Evolutionary conservation across 306 rosid species (phyloP).

Genomic region (Cucumis cinereus): DNA sequence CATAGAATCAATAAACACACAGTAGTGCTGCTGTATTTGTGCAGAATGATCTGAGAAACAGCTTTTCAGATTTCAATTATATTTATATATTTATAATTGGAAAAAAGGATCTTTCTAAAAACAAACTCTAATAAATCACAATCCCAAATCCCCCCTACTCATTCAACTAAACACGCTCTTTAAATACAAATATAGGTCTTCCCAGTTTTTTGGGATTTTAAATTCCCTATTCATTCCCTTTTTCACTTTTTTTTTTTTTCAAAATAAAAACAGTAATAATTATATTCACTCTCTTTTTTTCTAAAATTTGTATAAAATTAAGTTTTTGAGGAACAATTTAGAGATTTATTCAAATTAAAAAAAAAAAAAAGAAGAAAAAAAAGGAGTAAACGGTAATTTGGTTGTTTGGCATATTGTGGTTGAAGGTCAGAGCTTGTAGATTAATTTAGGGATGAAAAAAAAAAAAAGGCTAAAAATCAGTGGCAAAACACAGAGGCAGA

Average conservation of each 20-base stretch:
- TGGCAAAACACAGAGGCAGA: neutral
- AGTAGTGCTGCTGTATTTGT: no score
- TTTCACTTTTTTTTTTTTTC: neutral
- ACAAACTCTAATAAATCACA: conserved; percentile 18
- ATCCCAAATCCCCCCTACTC: conserved; percentile 15
- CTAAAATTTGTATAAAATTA: no score
- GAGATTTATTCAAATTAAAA: no score
- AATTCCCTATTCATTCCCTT: conserved; percentile 22
- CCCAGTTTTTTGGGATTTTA: conserved; percentile 22
- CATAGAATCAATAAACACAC: neutral
- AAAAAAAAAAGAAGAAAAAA: no score
- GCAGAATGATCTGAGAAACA: no score
- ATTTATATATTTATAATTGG: neutral
- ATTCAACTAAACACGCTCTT: conserved; percentile 11
- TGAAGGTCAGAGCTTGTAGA: neutral
- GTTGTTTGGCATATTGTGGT: neutral
- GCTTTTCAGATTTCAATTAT: no score
- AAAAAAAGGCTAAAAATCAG: neutral
- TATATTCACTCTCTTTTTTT: no score
- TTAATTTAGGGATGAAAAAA: neutral
- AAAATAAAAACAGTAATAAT: no score
- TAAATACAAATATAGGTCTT: neutral
- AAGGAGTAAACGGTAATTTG: no score
- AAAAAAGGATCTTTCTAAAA: conserved; percentile 21
- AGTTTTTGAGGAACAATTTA: no score